phyloP scores from a whole-genome alignment of 371 early-diverging fungal genomes.

The Lichtheimia hyalospora region DNA sequence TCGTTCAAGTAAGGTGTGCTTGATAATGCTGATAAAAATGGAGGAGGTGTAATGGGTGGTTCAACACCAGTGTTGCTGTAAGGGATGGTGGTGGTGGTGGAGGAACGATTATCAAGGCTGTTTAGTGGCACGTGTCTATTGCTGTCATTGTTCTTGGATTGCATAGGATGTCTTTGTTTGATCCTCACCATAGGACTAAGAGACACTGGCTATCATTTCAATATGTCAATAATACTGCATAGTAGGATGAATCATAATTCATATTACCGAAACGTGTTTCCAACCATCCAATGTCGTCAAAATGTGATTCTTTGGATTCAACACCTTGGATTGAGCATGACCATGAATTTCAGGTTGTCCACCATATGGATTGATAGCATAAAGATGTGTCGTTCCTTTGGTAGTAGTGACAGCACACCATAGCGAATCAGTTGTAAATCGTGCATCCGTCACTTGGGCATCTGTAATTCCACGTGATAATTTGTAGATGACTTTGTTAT shows the following conservation, averaged over 20 bases:
- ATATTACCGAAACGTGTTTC: neutral
- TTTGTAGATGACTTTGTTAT: slow-evolving; percentile 49
- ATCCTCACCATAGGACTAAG: neutral
- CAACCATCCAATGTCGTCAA: neutral
- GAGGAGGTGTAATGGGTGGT: no score
- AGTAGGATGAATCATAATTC: no score
- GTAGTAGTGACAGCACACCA: slow-evolving; percentile 80
- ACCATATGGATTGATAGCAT: slow-evolving; percentile 69
- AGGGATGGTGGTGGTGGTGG: no score
- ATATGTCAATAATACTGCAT: neutral
- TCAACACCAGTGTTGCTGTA: no score
- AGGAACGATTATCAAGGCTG: no score
- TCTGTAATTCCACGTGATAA: slow-evolving; percentile 77
- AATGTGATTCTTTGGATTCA: slow-evolving; percentile 24
- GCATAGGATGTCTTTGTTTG: neutral
- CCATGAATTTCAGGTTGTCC: slow-evolving; percentile 61
- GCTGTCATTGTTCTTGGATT: slow-evolving; percentile 16
- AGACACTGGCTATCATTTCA: neutral
- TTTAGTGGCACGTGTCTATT: no score
- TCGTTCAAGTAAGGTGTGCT: no score
- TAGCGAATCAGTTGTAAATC: slow-evolving; percentile 65
- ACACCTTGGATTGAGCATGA: slow-evolving; percentile 47
- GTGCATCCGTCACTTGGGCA: slow-evolving; percentile 70
- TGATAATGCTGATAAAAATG: no score
- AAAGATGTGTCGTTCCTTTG: slow-evolving; percentile 77